phyloP scores from a whole-genome alignment of 345 rosid genomes.

The Luvunga scandens region DNA sequence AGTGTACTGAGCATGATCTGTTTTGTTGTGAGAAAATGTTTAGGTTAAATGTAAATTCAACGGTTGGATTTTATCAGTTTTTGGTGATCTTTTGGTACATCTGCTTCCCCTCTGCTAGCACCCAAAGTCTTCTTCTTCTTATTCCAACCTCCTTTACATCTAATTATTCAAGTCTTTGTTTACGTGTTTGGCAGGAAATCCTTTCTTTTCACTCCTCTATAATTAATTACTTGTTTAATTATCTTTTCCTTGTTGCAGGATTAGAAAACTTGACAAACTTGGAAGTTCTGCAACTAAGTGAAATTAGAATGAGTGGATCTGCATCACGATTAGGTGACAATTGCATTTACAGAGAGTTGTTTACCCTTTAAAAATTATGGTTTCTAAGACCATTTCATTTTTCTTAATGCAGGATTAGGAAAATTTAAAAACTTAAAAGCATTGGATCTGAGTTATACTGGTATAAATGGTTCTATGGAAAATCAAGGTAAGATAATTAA shows the following conservation, averaged over 20 bases:
- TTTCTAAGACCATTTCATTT: not conserved
- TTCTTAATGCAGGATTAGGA: not conserved
- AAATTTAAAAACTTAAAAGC: not conserved
- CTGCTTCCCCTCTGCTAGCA: too few relatives aligned
- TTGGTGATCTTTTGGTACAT: too few relatives aligned
- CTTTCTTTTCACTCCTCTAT: too few relatives aligned
- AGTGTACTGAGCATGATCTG: not conserved
- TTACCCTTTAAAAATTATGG: not conserved
- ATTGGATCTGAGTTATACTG: not conserved
- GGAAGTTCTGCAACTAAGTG: not conserved
- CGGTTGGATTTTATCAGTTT: too few relatives aligned
- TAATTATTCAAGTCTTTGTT: too few relatives aligned
- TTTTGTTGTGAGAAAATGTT: too few relatives aligned
- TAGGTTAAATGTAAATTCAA: too few relatives aligned
- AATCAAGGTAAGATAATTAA: not conserved
- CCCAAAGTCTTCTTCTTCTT: too few relatives aligned
- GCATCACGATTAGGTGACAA: not conserved
- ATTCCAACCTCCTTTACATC: too few relatives aligned
- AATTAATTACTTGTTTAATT: too few relatives aligned
- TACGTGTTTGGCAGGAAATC: too few relatives aligned
- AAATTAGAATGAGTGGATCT: not conserved
- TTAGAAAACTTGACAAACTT: not conserved
- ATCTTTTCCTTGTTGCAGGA: not conserved
- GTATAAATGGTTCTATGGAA: not conserved
- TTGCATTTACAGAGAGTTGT: not conserved